Percentiles rank a stretch among this genome's conserved stretches.
Conservation (phyloP, 2,329 filamentous ascomycete species). For the Talaromyces verruculosus region DNA sequence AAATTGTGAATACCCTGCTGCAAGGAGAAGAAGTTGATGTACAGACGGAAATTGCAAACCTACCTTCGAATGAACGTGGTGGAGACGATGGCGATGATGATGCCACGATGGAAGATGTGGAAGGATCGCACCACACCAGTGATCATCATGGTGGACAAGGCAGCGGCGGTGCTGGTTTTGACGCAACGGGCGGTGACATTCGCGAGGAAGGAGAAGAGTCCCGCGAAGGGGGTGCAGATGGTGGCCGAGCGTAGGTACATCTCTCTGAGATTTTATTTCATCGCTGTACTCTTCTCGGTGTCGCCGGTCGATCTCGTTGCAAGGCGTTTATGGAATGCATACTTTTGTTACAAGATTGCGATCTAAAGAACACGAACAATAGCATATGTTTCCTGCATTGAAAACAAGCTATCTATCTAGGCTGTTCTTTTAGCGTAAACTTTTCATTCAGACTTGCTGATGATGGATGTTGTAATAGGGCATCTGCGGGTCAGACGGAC, state of each 20-base stretch:
- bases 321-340: conserved; percentile 21
- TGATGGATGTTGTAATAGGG: conserved; percentile 49
- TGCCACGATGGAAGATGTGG: conserved; percentile 76
- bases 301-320: conserved; percentile 10
- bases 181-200: conserved; percentile 86
- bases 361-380: conserved; percentile 18
- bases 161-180: conserved; percentile 79
- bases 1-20: conserved; percentile 79
- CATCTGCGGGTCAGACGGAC: conserved; percentile 62
- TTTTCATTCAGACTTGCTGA: conserved; percentile 15
- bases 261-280: conserved; percentile 32
- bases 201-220: conserved; percentile 85
- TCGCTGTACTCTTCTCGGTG: not conserved
- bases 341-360: conserved; percentile 12
- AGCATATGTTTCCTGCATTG: conserved; percentile 11
- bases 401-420: conserved; percentile 17
- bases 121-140: conserved; percentile 60
- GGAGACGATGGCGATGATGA: conserved; percentile 63
- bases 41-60: conserved; percentile 65
- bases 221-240: conserved; percentile 91
- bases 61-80: conserved; percentile 52
- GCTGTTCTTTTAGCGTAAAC: conserved; percentile 19
- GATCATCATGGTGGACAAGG: conserved; percentile 58
- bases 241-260: conserved; percentile 97
- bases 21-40: conserved; percentile 89